Base-by-base conservation (phyloP, 495 filamentous ascomycete species). In the Baudoinia panamericana region DNA sequence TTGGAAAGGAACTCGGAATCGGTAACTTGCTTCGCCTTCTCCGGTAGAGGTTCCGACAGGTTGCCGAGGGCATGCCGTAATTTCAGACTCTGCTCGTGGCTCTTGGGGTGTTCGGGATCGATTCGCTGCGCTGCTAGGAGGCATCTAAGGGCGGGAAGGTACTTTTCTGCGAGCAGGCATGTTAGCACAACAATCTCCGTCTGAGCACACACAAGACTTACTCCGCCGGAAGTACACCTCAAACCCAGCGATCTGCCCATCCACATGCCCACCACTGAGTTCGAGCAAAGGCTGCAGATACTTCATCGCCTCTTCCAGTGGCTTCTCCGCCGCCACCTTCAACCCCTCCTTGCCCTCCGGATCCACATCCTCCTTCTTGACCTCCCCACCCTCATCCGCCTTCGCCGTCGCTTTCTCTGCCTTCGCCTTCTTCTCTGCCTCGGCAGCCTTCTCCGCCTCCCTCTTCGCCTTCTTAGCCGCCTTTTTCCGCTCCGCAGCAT, bases 391-490 rank as follows among this genome's bases (percentile, higher is more conserved):
- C 12, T 68, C 67, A 4, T 70, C 68, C 10, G 55, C 60, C 7
- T 62, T 60, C 12, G 58, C 38, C 18, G 61, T 58, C 15, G 63
- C 54, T 28, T 54, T 63, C 18, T 68, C 63, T 53, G 77, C 78
- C 50, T 80, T 79, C 63, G 87, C 76, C 19, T 82, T 78, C 61
- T 82, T 88, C 44, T 71, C 73, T 47, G 84, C 80, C 11, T 76
- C 76, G 22, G 87, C 88, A 24, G 78, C 76, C 53, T 82, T 80
- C 56, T 93, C 84, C 9, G 82, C 81, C 50, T 94, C 90, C 61
- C 83, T 87, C 64, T 78, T 87, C 2, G 88, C 87, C 65, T 96
- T 97, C 70, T 94, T 95, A 26, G 82, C 65, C 0, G 84, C 84
- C 67, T 92, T 96, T 71, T 93, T 96, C 39, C 72, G 70, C 53